Evolutionary conservation across 495 filamentous ascomycete genomes (phyloP), one percentile per base, ranked within the genome.

Genomic region (Aspergillus funiculosus): DNA sequence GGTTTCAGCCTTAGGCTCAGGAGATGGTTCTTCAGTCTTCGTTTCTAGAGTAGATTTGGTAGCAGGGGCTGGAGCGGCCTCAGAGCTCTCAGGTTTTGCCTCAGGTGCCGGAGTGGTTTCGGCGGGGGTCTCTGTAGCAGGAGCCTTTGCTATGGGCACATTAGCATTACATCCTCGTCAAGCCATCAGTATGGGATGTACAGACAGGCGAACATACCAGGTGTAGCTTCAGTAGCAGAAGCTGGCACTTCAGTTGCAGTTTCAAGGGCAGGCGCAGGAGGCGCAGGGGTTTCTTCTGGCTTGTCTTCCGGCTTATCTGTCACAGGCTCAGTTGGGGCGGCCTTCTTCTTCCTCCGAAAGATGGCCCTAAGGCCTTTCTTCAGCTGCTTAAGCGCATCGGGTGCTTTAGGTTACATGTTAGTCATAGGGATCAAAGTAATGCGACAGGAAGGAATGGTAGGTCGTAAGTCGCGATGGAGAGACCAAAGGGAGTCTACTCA

Each of bases 341-440:
- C 25, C 53, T 60, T 60, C 54, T 55, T 59, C 52, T 61, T 63
- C 7, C 52, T 52, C 25, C 51, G 38, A 46, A 64, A 58, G 34
- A 64, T 50, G 40, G 47, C 27, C 41, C 61, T 64, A 22, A 64
- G 44, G 32, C 53, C 49, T 34, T 50, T 56, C 61, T 64, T 64
- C 49, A 64, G n/a, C 46, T 59, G 47, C 4, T 48, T 22, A 8
- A 56, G 28, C 39, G 41, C 45, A 48, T 49, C 38, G 15, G 56
- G 59, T 19, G 59, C 59, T 62, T 21, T 13, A 14, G 15, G 32
- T 17, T 20, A 10, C 11, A 6, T 5, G 40, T 61, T 49, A 61
- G 54, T 20, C 7, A 34, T 11, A 11, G 6, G 22, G 15, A 19
- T 25, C 14, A 18, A 35, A 32, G 17, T 35, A 31, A 38, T n/a